phyloP scores from a whole-genome alignment of 1,284 basidiomycete species.

The Heliocybe sulcata region DNA sequence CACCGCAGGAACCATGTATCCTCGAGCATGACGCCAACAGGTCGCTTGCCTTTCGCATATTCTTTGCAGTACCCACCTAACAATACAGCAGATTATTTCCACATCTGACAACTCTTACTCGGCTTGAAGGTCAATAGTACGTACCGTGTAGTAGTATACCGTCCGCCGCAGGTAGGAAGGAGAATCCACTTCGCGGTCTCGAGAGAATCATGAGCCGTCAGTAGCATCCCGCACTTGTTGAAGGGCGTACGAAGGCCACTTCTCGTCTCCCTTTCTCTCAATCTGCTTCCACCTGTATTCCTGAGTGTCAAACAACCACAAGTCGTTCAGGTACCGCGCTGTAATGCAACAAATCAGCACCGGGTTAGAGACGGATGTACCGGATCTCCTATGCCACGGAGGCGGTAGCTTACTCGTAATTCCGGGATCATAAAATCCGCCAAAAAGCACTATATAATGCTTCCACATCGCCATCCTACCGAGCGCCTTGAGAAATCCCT shows the following conservation, averaged over 20 bases:
- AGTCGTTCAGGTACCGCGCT: slow-evolving; percentile 83
- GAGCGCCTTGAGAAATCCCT: too few relatives aligned
- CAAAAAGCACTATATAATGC: slow-evolving; percentile 80
- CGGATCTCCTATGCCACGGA: background rate
- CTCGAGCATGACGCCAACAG: slow-evolving; percentile 82
- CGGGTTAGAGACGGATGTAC: slow-evolving; percentile 3
- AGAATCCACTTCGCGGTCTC: slow-evolving; percentile 85
- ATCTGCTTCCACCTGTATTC: slow-evolving; percentile 87
- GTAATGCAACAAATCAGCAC: slow-evolving; percentile 1
- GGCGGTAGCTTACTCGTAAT: slow-evolving; percentile 45
- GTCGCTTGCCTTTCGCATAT: slow-evolving; percentile 82
- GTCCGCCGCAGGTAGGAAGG: slow-evolving; percentile 75
- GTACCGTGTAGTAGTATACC: slow-evolving; percentile 80
- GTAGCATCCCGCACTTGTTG: too few relatives aligned
- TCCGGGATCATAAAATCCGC: slow-evolving; percentile 84
- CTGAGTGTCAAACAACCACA: slow-evolving; percentile 86
- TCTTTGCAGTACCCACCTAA: slow-evolving; percentile 88
- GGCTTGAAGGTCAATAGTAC: slow-evolving; percentile 7
- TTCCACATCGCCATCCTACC: slow-evolving; percentile 88
- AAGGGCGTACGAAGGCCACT: slow-evolving; percentile 57
- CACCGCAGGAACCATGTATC: slow-evolving; percentile 90
- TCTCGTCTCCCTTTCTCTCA: slow-evolving; percentile 63
- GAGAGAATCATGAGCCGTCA: too few relatives aligned
- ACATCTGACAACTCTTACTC: too few relatives aligned
- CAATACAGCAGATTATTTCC: background rate